A percentile compares a stretch with the other conserved stretches of the same genome.
These are phyloP conservation scores for Glarea lozoyensis DNA, from an alignment of 495 filamentous ascomycete species.

Conservation along the genomic window DNA sequence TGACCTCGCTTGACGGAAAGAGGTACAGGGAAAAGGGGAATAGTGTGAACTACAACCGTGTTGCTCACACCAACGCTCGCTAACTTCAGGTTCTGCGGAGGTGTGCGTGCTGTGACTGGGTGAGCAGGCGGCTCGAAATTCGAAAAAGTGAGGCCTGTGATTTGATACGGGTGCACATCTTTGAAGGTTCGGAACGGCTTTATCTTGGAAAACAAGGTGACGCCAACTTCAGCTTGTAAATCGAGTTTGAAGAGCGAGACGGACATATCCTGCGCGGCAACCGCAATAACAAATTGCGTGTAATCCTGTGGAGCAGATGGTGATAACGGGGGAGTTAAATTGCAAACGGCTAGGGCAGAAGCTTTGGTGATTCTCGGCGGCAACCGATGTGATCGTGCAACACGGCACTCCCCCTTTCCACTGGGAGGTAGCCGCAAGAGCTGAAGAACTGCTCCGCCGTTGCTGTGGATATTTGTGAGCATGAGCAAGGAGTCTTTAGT, in stretches of 20 bases:
- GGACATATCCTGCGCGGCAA: slow-evolving; percentile 74
- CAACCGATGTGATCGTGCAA: slow-evolving; percentile 32
- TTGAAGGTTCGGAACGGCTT: slow-evolving; percentile 53
- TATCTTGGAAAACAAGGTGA: slow-evolving; percentile 48
- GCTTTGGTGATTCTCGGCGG: slow-evolving; percentile 34
- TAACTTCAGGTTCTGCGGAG: slow-evolving; percentile 61
- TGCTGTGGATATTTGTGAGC: slow-evolving; percentile 38
- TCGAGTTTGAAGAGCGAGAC: slow-evolving; percentile 71
- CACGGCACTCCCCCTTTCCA: slow-evolving; percentile 29
- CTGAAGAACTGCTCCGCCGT: slow-evolving; percentile 40
- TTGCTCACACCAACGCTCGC: slow-evolving; percentile 81
- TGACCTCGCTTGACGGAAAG: slow-evolving; percentile 31
- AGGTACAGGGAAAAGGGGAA: slow-evolving; percentile 54
- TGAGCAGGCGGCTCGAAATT: slow-evolving; percentile 51
- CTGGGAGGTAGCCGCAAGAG: slow-evolving; percentile 35
- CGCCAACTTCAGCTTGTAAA: slow-evolving; percentile 29
- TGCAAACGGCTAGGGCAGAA: slow-evolving; percentile 65
- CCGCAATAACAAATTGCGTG: slow-evolving; percentile 70
- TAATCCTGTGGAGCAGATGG: slow-evolving; percentile 37
- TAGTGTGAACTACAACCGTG: slow-evolving; percentile 74
- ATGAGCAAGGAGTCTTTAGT: slow-evolving; percentile 68
- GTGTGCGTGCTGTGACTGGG: slow-evolving; percentile 33
- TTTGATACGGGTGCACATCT: slow-evolving; percentile 72
- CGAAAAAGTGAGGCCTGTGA: slow-evolving; percentile 79
- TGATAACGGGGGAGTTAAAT: slow-evolving; percentile 44